A percentile compares a stretch with the other conserved stretches of the same genome.
Evolutionary conservation across 331 rosid genomes (phyloP).

Genomic region (Malus hybrid): DNA sequence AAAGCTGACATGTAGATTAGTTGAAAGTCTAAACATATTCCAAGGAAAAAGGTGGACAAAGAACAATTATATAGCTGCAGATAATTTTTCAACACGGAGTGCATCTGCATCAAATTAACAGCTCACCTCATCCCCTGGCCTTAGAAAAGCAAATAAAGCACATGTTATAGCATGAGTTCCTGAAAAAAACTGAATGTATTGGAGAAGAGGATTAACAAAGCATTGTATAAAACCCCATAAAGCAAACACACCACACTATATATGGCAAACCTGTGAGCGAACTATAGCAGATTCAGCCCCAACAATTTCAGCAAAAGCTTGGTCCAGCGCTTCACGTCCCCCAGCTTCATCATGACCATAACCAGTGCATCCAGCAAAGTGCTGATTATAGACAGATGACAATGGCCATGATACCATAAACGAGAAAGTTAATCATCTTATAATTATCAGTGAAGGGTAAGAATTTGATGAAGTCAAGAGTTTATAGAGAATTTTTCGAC

Average conservation of each 20-base stretch:
- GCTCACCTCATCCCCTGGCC: slow-evolving; percentile 94
- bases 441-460: neutral
- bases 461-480: neutral
- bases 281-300: slow-evolving; percentile 91
- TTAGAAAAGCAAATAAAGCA: slow-evolving; percentile 69
- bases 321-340: slow-evolving; percentile 92
- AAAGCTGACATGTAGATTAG: slow-evolving; percentile 64
- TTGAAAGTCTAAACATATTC: slow-evolving; percentile 36
- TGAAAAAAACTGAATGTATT: slow-evolving; percentile 75
- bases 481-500: neutral
- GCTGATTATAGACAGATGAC: slow-evolving; percentile 37
- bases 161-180: slow-evolving; percentile 96
- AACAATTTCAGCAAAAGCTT: slow-evolving; percentile 73
- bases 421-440: neutral
- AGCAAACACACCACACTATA: neutral
- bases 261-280: slow-evolving; percentile 71
- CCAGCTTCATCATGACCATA: slow-evolving; percentile 98
- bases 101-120: slow-evolving; percentile 7
- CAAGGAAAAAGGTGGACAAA: slow-evolving; percentile 1
- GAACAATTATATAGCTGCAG: neutral
- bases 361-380: slow-evolving; percentile 87
- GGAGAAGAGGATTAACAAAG: slow-evolving; percentile 13
- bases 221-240: neutral
- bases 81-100: slow-evolving; percentile 10
- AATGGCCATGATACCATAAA: neutral